Conservation (phyloP, 768 basidiomycete genomes). For the Myochromella boudieri region DNA sequence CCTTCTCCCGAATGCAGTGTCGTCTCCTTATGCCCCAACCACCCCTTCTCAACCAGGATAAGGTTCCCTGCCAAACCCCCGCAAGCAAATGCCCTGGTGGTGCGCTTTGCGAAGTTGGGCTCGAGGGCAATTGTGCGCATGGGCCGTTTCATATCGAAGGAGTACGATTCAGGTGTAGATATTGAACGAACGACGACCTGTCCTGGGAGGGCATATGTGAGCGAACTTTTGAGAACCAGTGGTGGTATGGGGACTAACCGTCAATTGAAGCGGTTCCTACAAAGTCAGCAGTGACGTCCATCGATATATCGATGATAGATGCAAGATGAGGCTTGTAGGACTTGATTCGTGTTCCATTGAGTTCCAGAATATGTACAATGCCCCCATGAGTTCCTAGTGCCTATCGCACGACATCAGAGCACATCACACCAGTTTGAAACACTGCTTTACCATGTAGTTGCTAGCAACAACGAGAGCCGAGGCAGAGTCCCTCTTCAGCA, state of each 20-base stretch:
- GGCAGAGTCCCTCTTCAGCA: conserved; percentile 87
- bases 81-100: conserved; percentile 79
- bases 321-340: conserved; percentile 90
- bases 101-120: conserved; percentile 81
- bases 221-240: conserved; percentile 3
- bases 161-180: conserved; percentile 75
- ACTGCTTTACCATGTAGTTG: conserved; percentile 58
- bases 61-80: conserved; percentile 91
- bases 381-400: conserved; percentile 91
- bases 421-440: neutral
- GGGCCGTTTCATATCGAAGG: conserved; percentile 89
- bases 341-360: conserved; percentile 79
- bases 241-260: conserved; percentile 57
- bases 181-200: conserved; percentile 88
- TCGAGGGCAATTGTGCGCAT: conserved; percentile 89
- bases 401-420: conserved; percentile 38
- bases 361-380: conserved; percentile 84
- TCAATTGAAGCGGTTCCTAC: conserved; percentile 92
- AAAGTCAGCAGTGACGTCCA: conserved; percentile 86
- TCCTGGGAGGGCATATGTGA: conserved; percentile 51
- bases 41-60: conserved; percentile 90
- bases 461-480: conserved; percentile 78
- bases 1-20: conserved; percentile 83
- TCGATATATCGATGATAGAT: conserved; percentile 78
- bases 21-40: conserved; percentile 93